phyloP scores from a whole-genome alignment of 2,329 filamentous ascomycete genomes.

The Colletotrichum truncatum region DNA sequence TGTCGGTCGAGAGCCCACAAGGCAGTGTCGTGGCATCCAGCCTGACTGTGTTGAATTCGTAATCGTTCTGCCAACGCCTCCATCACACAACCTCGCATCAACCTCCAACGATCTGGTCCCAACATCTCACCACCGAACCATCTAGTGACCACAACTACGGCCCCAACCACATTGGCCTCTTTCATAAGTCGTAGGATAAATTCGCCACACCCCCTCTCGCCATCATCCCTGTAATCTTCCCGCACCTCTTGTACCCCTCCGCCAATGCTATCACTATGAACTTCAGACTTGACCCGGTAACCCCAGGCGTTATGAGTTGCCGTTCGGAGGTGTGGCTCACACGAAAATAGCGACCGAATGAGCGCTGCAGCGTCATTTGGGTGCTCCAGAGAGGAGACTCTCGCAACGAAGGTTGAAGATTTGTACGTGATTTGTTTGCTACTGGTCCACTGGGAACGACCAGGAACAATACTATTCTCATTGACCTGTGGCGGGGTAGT shows the following conservation, averaged over 20 bases:
- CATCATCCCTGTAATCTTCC: slow-evolving; percentile 67
- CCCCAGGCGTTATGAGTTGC: slow-evolving; percentile 70
- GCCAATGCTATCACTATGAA: neutral
- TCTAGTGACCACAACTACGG: slow-evolving; percentile 66
- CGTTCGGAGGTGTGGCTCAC: slow-evolving; percentile 58
- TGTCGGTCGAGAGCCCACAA: slow-evolving; percentile 70
- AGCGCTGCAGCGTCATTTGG: slow-evolving; percentile 50
- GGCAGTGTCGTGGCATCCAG: slow-evolving; percentile 53
- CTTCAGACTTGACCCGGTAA: slow-evolving; percentile 51
- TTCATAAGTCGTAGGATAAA: slow-evolving; percentile 64
- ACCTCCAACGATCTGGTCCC: slow-evolving; percentile 68
- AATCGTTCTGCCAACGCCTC: slow-evolving; percentile 63
- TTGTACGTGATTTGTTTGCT: slow-evolving; percentile 62
- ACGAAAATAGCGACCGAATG: slow-evolving; percentile 57
- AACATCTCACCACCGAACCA: slow-evolving; percentile 72
- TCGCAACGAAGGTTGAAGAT: slow-evolving; percentile 66
- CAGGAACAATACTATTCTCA: slow-evolving; percentile 4
- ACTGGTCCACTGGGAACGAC: slow-evolving; percentile 53
- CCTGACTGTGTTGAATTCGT: slow-evolving; percentile 38
- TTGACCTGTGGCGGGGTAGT: slow-evolving; percentile 30
- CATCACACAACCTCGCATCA: slow-evolving; percentile 67
- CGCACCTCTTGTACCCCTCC: slow-evolving; percentile 38
- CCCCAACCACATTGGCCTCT: slow-evolving; percentile 59
- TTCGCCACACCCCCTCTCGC: slow-evolving; percentile 67
- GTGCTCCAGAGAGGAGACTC: slow-evolving; percentile 52